Evolutionary conservation across 2,329 filamentous ascomycete species (phyloP), one percentile per base, ranked within the genome.

Genomic region (Aspergillus pseudoviridinutans): DNA sequence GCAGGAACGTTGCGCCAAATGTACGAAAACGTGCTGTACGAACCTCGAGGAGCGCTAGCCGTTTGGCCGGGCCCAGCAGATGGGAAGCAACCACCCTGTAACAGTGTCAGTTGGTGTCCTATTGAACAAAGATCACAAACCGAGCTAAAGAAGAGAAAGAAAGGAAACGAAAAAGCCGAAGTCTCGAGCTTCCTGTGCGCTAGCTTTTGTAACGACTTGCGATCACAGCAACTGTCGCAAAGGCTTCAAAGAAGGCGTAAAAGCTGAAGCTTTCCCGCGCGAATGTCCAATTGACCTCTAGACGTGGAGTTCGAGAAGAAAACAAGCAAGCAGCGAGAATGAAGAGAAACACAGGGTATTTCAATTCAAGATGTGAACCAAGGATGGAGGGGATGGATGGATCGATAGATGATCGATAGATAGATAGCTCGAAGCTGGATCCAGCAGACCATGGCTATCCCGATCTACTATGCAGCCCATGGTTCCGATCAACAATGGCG

Each of bases 11-110:
- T 58, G 57, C 57, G 55, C 53, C 49, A 54, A 50, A 44, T 50
- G 29, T 49, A 49, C 53, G 54, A 50, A 54, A 53, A 35, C 41
- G 44, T 28, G 46, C 42, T 56, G 53, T 58, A 64, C 65, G 35
- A 61, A 91, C 89, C 88, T 92, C 87, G 87, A 87, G 87, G 87
- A 91, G 86, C 83, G 86, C 87, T 88, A 90, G 87, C 87, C 86
- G 87, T 85, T 82, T 84, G 85, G 88, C 63, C 61, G 62, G 66
- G 68, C 68, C 69, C 61, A 61, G 61, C 61, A 65, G 68, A 69
- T 67, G 68, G 67, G 60, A 62, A 63, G 50, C 59, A 64, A 61
- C 57, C 62, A 58, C 87, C 88, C 88, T 89, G 88, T 87, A 82
- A 78, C 76, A 73, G 72, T 76, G 71, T 74, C 72, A 69, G 70